Percentiles rank a stretch among this genome's conserved stretches.
These are phyloP conservation scores for Wickerhamiella sorbophila DNA, from an alignment of 805 yeast species.

Conservation along the genomic window DNA sequence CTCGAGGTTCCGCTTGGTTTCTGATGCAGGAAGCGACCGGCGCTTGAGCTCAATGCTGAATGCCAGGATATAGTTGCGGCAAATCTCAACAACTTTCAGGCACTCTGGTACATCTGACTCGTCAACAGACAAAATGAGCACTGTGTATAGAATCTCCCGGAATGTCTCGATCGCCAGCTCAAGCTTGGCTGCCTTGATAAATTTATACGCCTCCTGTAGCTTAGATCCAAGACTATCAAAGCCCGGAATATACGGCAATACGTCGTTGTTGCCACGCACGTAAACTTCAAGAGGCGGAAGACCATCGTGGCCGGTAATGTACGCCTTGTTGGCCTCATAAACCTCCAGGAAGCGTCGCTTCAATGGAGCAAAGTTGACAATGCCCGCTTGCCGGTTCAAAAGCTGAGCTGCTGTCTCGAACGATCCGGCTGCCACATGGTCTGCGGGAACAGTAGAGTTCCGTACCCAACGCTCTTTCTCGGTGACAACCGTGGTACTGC, in stretches of 20 bases:
- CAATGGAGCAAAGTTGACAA: conserved; percentile 75
- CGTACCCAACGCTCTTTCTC: conserved; percentile 75
- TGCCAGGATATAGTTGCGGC: conserved; percentile 86
- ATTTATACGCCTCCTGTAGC: conserved; percentile 61
- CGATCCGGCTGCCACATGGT: conserved; percentile 89
- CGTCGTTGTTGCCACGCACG: conserved; percentile 45
- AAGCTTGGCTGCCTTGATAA: conserved; percentile 71
- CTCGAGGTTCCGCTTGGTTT: conserved; percentile 75
- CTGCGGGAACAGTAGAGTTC: conserved; percentile 80
- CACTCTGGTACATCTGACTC: conserved; percentile 70
- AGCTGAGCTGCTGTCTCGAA: conserved; percentile 93
- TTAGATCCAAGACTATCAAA: conserved; percentile 46
- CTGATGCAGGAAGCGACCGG: conserved; percentile 53
- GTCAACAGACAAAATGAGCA: conserved; percentile 56
- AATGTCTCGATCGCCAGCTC: conserved; percentile 68
- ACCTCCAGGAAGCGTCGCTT: conserved; percentile 71
- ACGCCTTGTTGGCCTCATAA: conserved; percentile 65
- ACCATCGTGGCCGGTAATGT: conserved; percentile 59
- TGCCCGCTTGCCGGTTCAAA: conserved; percentile 78
- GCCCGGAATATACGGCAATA: conserved; percentile 65
- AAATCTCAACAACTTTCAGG: conserved; percentile 49
- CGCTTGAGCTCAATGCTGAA: conserved; percentile 82
- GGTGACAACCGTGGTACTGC: conserved; percentile 31
- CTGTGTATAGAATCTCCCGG: conserved; percentile 64
- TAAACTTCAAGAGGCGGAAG: conserved; percentile 55